Percentiles rank a stretch among this genome's conserved stretches.
phyloP scores from a whole-genome alignment of 768 basidiomycete species.

The Russula sp. region DNA sequence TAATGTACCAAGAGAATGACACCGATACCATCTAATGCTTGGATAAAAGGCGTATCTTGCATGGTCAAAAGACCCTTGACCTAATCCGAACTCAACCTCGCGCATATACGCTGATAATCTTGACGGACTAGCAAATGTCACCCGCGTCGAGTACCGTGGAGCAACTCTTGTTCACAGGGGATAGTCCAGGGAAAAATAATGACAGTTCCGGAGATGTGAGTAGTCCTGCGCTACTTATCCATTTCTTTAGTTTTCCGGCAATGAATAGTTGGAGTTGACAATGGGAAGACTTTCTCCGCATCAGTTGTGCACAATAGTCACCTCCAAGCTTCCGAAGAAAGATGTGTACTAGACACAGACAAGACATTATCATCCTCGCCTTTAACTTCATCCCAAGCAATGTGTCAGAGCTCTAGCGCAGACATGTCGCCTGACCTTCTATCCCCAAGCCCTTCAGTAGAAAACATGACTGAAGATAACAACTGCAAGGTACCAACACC shows the following conservation, averaged over 20 bases:
- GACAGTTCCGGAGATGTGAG: not conserved
- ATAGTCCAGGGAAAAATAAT: not conserved
- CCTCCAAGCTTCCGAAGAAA: not conserved
- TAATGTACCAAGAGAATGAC: not conserved
- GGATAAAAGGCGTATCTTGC: not conserved
- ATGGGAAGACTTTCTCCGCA: not conserved
- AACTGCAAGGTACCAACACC: not conserved
- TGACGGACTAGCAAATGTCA: not conserved
- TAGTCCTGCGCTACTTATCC: not conserved
- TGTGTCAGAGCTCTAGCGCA: not conserved
- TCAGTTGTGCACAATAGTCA: not conserved
- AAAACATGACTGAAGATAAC: not conserved
- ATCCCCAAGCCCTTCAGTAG: not conserved
- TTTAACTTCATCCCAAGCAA: not conserved
- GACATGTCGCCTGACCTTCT: not conserved
- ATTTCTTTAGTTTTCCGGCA: not conserved
- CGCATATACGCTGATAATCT: conserved; percentile 9
- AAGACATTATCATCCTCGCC: not conserved
- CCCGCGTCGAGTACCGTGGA: not conserved
- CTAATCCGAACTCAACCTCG: not conserved
- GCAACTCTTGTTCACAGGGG: not conserved
- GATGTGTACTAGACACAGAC: not conserved
- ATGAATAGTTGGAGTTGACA: not conserved
- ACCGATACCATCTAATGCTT: not conserved
- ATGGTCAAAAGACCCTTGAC: not conserved